These are phyloP conservation scores for Oxyria digyna DNA, from an alignment of 148 eudicot genomes.

Conservation along the genomic window DNA sequence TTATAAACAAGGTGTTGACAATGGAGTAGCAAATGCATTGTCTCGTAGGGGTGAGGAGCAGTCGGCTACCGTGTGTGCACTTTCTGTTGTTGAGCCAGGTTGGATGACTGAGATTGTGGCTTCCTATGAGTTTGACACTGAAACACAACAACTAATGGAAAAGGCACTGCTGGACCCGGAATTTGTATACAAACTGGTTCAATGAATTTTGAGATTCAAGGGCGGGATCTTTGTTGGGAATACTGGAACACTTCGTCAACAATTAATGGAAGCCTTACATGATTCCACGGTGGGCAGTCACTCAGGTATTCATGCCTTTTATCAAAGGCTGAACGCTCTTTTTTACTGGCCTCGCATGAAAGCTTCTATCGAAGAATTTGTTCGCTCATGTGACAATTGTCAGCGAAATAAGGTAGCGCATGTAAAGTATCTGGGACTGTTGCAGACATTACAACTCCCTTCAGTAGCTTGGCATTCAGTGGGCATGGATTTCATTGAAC, in stretches of 20 bases:
- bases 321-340: background rate
- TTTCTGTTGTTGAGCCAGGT: background rate
- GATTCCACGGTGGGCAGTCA: background rate
- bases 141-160: no score
- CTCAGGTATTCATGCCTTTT: background rate
- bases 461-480: background rate
- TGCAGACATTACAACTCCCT: background rate
- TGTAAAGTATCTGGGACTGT: background rate
- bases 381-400: background rate
- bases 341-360: background rate
- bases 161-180: rapidly evolving
- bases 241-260: no score
- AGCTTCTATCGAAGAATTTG: background rate
- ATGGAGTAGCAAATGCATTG: no score
- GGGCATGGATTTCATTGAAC: background rate
- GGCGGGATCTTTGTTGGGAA: no score
- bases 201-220: no score
- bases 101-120: background rate
- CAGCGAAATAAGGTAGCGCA: background rate
- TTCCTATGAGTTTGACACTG: no score
- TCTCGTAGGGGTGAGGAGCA: no score
- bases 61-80: background rate
- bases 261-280: background rate
- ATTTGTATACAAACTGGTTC: background rate
- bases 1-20: no score